A percentile compares a stretch with the other conserved stretches of the same genome.
phyloP scores from a whole-genome alignment of 163 green algal species.

The Volvox carteri region DNA sequence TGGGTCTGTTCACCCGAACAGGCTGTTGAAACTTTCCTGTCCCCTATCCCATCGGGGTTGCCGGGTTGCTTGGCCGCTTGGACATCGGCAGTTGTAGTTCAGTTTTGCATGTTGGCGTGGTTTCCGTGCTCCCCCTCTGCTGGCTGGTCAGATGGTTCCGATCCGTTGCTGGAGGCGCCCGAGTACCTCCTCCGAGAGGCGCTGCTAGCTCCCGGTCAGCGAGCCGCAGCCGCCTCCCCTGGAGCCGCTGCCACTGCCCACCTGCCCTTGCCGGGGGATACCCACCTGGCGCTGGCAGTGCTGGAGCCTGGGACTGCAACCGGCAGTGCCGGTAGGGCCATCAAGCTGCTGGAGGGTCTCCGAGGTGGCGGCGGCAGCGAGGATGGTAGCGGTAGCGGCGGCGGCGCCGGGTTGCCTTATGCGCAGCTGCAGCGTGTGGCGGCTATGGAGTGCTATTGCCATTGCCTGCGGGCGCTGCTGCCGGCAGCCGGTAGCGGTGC shows the following conservation, averaged over 20 bases:
- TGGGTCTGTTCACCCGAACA: too few species aligned
- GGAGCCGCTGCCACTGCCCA: not conserved
- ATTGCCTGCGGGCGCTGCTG: slow-evolving; percentile 29
- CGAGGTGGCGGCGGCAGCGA: not conserved
- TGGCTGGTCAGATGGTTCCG: not conserved
- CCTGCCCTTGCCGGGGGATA: slow-evolving; percentile 27
- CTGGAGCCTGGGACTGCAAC: not conserved
- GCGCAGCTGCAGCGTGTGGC: slow-evolving; percentile 35
- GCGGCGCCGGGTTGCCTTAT: not conserved
- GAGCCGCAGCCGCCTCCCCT: not conserved
- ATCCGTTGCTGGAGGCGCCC: not conserved
- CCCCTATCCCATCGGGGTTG: too few species aligned
- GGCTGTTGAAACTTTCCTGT: too few species aligned
- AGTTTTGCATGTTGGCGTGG: too few species aligned
- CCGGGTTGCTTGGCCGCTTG: too few species aligned
- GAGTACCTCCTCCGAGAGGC: slow-evolving; percentile 28
- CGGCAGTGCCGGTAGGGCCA: not conserved
- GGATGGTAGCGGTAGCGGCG: not conserved
- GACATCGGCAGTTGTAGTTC: too few species aligned
- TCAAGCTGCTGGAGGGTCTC: slow-evolving; percentile 1
- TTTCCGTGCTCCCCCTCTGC: too few species aligned
- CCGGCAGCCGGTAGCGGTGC: not conserved
- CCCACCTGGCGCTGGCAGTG: slow-evolving; percentile 10
- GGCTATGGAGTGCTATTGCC: slow-evolving; percentile 24
- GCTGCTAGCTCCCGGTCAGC: not conserved